These are phyloP conservation scores for Chlamydomonas asymmetrica DNA, from an alignment of 139 green algal genomes.

Conservation along the genomic window DNA sequence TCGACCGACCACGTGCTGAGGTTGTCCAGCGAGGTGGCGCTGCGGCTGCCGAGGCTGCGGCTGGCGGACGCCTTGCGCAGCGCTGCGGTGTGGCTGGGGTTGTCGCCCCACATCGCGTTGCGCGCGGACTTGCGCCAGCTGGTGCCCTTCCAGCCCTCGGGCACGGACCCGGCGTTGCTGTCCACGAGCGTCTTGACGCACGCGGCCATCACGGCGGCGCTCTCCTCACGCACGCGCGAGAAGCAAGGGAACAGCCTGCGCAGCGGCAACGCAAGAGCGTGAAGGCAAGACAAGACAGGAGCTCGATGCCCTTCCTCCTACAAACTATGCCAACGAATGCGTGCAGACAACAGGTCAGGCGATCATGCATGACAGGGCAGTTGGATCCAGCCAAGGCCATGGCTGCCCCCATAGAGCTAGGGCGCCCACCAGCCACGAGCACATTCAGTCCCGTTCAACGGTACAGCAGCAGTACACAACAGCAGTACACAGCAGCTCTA, in stretches of 20 bases:
- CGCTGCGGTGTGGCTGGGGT: no score
- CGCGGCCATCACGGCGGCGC: conserved; percentile 25
- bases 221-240: conserved; percentile 38
- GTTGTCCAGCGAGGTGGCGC: no score
- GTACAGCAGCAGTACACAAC: not conserved
- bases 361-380: not conserved
- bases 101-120: conserved; percentile 7
- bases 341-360: not conserved
- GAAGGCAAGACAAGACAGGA: not conserved
- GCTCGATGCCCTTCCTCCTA: not conserved
- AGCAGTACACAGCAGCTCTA: no score
- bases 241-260: conserved; percentile 54
- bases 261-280: not conserved
- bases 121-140: not conserved
- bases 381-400: not conserved
- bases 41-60: no score
- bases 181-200: conserved; percentile 19
- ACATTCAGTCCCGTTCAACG: not conserved
- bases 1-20: no score
- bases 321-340: not conserved
- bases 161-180: conserved; percentile 4
- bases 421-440: no score
- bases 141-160: conserved; percentile 13
- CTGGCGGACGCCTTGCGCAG: no score
- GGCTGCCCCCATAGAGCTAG: no score